Conservation (phyloP, 208 protist genomes). For the Polymyxa betae region DNA sequence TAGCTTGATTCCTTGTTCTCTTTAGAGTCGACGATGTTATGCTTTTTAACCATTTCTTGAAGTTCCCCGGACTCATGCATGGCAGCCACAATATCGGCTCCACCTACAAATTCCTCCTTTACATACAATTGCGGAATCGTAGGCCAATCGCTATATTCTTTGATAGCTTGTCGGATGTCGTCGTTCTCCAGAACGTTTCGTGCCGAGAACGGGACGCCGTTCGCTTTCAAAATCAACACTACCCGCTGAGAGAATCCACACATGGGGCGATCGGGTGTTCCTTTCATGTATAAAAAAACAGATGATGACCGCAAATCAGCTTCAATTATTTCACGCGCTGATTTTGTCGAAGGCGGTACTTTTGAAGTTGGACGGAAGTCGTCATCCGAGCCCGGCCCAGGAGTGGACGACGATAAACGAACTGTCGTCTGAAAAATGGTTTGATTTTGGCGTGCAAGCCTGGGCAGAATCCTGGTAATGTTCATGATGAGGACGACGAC, state of each 20-base stretch:
- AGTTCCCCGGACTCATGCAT: constrained; percentile 65
- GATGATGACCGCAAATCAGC: neutral
- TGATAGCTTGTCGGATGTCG: constrained; percentile 52
- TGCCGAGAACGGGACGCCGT: constrained; percentile 56
- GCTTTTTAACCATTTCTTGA: neutral
- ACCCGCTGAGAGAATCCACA: constrained; percentile 68
- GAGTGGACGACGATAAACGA: neutral
- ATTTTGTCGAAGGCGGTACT: neutral
- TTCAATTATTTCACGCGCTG: neutral
- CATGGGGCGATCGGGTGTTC: constrained; percentile 60
- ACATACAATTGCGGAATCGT: constrained; percentile 70
- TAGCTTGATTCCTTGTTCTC: no score
- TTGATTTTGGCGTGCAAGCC: no score
- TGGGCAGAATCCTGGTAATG: no score
- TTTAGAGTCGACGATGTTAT: no score
- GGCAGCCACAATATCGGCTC: constrained; percentile 62
- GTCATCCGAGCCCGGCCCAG: neutral
- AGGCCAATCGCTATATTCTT: constrained; percentile 64
- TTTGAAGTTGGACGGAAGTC: neutral
- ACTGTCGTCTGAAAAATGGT: no score
- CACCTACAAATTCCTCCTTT: constrained; percentile 65
- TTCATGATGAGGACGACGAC: no score
- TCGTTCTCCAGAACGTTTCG: constrained; percentile 55
- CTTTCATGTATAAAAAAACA: constrained; percentile 70
- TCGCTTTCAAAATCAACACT: constrained; percentile 43